Percentiles rank a stretch among this genome's conserved stretches.
phyloP scores from a whole-genome alignment of 305 asterid species.

The Rubia tinctorum region DNA sequence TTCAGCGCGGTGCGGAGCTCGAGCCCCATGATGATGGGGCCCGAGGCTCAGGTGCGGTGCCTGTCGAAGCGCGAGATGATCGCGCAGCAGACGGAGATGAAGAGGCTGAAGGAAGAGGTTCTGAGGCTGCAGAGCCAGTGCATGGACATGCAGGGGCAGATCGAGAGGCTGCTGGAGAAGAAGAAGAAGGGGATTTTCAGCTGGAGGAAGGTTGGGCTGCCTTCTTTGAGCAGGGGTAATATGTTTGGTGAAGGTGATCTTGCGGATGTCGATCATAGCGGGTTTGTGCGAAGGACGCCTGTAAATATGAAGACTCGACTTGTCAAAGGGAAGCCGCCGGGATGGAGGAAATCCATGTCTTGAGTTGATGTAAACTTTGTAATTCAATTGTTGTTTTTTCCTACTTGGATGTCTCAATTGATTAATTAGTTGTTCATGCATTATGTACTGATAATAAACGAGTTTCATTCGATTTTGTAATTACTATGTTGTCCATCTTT shows the following conservation, averaged over 20 bases:
- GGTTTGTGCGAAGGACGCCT: slow-evolving; percentile 44
- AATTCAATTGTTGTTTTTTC: neutral
- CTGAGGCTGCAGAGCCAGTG: slow-evolving; percentile 63
- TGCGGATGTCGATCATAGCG: slow-evolving; percentile 18
- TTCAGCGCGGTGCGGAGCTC: slow-evolving; percentile 44
- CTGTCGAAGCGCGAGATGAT: slow-evolving; percentile 52
- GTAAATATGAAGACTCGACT: slow-evolving; percentile 36
- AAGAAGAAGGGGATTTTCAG: slow-evolving; percentile 49
- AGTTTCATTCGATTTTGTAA: neutral
- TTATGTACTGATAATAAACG: neutral
- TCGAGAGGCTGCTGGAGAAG: slow-evolving; percentile 50
- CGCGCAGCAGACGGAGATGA: slow-evolving; percentile 55
- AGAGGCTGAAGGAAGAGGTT: slow-evolving; percentile 58
- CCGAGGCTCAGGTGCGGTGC: slow-evolving; percentile 38
- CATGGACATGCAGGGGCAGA: slow-evolving; percentile 55
- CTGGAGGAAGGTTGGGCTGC: slow-evolving; percentile 50
- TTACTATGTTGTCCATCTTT: neutral
- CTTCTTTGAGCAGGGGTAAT: slow-evolving; percentile 25
- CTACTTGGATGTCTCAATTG: neutral
- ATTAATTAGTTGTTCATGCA: neutral
- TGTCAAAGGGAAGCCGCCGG: slow-evolving; percentile 33
- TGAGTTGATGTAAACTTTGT: slow-evolving; percentile 19
- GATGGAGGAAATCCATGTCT: slow-evolving; percentile 62
- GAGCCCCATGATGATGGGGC: slow-evolving; percentile 19
- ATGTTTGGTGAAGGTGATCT: slow-evolving; percentile 19